Evolutionary conservation across 495 filamentous ascomycete species (phyloP).

Genomic region (Delitschia confertaspora): DNA sequence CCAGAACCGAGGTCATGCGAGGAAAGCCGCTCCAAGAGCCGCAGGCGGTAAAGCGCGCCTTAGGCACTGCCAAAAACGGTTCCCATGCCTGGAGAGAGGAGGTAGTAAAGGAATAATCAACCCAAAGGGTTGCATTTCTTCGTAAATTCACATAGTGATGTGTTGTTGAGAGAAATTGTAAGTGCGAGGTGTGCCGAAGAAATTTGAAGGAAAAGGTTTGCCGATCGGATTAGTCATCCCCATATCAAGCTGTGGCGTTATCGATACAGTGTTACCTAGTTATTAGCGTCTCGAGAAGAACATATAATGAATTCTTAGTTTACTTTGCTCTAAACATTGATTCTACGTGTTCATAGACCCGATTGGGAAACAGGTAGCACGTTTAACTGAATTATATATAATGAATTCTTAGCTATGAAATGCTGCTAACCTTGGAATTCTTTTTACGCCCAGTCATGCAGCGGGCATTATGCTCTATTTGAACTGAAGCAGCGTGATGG

Average conservation of each 20-base stretch:
- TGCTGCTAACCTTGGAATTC: no score
- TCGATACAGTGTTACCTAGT: background rate
- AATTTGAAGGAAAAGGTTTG: background rate
- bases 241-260: no score
- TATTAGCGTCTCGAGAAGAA: background rate
- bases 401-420: no score
- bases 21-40: conserved; percentile 10
- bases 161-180: conserved; percentile 5
- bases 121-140: conserved; percentile 4
- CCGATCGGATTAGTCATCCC: no score
- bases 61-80: background rate
- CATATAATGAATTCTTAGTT: background rate
- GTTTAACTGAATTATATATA: no score
- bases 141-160: conserved; percentile 8
- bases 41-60: conserved; percentile 1
- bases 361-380: no score
- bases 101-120: background rate
- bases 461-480: no score
- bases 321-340: background rate
- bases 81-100: conserved; percentile 4
- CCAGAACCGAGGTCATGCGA: conserved; percentile 21
- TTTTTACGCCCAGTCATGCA: no score
- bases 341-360: no score
- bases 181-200: conserved; percentile 3
- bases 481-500: no score